Evolutionary conservation across 108 stramenopile genomes (phyloP), one percentile per base, ranked within the genome.

Genomic region (Schizochytrium sp.): DNA sequence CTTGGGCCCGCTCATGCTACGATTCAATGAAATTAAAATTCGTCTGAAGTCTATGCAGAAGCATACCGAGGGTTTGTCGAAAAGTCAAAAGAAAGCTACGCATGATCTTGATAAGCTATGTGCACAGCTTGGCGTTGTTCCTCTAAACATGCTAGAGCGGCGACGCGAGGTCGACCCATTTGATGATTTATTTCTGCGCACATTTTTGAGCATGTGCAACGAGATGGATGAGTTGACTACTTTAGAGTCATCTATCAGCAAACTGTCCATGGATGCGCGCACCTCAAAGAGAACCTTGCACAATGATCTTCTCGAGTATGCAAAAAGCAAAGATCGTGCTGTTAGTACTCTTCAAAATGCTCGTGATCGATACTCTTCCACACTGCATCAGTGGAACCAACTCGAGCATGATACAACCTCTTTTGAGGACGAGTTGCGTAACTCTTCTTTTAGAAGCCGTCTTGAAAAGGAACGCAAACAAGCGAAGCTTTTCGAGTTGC

Each of bases 161-260:
- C 76, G 76, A 10, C 50, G 50, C 76, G 76, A 83, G 45, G 47
- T 50, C 0, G 53, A 83, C 47, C 76, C 76, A 5, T 83, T 83
- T 28, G 76, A 83, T 53, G 76, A 83, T 40, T 53, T 83, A 47
- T 83, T 83, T 40, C 50, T 83, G n/a, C 49, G 55, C 38, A 83
- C 76, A 10, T 83, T 83, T 42, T 10, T 0, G 13, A 55, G 76
- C 2, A 10, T 83, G 10, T 55, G 5, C 5, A 10, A 83, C 8
- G 76, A 83, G 50, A 83, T 83, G 50, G 10, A 28, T 10, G 50
- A 55, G 76, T 40, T 83, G 47, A 83, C 76, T 10, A 28, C 49
- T 5, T n/a, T 83, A 5, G 45, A 49, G 2, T 17, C 76, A 10
- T n/a, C 76, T 47, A 10, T 49, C 28, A 49, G 76, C 13, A 83